Evolutionary conservation across 1,139 yeast species (phyloP).

Genomic region (Yamadazyma friedrichii): DNA sequence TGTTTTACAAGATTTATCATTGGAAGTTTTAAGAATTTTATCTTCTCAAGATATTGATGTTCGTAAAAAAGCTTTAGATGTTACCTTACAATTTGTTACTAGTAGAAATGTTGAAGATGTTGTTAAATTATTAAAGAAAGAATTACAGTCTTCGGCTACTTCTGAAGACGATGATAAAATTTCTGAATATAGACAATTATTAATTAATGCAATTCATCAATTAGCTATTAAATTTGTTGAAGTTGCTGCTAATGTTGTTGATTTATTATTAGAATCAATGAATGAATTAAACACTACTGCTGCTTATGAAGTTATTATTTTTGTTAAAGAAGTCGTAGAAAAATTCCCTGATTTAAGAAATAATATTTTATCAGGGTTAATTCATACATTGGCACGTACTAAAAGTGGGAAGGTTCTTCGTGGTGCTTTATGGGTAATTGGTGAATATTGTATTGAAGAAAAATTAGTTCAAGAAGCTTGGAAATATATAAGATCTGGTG

Average conservation of each 20-base stretch:
- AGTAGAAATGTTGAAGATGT: conserved; percentile 94
- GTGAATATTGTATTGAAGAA: conserved; percentile 82
- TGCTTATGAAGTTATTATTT: conserved; percentile 86
- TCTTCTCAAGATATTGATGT: conserved; percentile 89
- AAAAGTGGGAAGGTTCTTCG: conserved; percentile 90
- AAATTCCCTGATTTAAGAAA: conserved; percentile 81
- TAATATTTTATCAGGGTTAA: conserved; percentile 62
- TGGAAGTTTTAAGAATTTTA: conserved; percentile 84
- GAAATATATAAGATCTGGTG: conserved; percentile 77
- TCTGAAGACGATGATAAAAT: conserved; percentile 73
- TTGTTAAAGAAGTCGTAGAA: conserved; percentile 92
- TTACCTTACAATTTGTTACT: conserved; percentile 75
- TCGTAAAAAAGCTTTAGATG: conserved; percentile 81
- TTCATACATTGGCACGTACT: conserved; percentile 61
- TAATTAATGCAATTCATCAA: conserved; percentile 85
- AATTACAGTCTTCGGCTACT: conserved; percentile 66
- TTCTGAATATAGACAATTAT: conserved; percentile 82
- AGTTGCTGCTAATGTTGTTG: conserved; percentile 90
- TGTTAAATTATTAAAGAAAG: conserved; percentile 86
- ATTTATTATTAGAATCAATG: conserved; percentile 80
- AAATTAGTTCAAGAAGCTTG: conserved; percentile 79
- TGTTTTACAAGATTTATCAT: conserved; percentile 75
- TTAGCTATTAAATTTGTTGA: conserved; percentile 88
- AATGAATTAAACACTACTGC: conserved; percentile 79
- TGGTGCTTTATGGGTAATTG: conserved; percentile 93